Base-by-base conservation (phyloP, 805 yeast species). In the Wickerhamiella sorbophila region DNA sequence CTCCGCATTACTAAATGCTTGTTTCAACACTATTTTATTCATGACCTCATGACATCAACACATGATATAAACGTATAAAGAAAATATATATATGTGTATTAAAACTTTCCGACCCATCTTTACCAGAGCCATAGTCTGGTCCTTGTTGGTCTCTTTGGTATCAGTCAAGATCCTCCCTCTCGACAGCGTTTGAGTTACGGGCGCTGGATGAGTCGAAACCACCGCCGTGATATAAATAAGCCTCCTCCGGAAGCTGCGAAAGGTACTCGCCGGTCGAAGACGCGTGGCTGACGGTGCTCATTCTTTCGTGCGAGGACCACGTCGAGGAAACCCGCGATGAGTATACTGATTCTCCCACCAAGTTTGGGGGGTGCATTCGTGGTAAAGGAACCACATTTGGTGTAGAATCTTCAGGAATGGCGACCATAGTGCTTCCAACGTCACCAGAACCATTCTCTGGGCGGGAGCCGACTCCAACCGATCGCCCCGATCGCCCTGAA, bases 211-310 rank as follows among this genome's bases (percentile, higher is more conserved):
- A 3, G n/a, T 38, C 40, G 18, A 38, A 8, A 19, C 40, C 40
- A 15, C 36, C 36, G 35, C 31, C 44, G 14, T 45, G 42, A 24
- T 51, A 51, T 1, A 46, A 33, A 8, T 34, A 39, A 9, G 49
- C 55, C 38, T 51, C 55, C 33, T 51, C 52, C 3, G 55, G 55
- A 9, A 51, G 39, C 15, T 50, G 39, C 17, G 48, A 43, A 16
- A 45, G 43, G 39, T 50, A 50, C 37, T 48, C 47, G 17, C 41
- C 26, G 19, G 29, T 47, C 9, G 51, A 43, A 5, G 52, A 44
- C 3, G 50, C 50, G 3, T 40, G 44, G 37, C 50, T 46, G 19
- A 17, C 31, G 8, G 31, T n/a, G 14, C 27, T 20, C 26, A 22
- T 26, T 14, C 38, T 20, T 12, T 24, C 16, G 6, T 6, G 10